These are phyloP conservation scores for Hypoxylon sp. DNA, from an alignment of 2,329 filamentous ascomycete species.

Conservation along the genomic window DNA sequence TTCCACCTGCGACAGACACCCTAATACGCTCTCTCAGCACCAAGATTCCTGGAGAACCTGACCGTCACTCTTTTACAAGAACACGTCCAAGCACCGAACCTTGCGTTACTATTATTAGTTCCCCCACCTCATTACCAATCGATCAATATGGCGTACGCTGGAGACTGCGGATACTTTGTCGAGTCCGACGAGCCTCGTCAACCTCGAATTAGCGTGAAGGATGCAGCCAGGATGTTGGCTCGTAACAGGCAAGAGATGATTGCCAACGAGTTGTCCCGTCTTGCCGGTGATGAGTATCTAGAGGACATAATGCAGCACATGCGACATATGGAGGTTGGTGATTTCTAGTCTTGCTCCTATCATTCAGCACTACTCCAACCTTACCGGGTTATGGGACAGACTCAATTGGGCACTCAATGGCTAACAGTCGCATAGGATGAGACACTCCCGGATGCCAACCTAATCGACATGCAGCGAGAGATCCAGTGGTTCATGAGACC, in stretches of 20 bases:
- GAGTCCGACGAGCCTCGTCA: constrained; percentile 62
- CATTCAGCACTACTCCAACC: neutral
- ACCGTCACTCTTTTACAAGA: constrained; percentile 56
- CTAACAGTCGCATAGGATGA: constrained; percentile 63
- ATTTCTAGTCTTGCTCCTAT: constrained; percentile 19
- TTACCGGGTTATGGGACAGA: neutral
- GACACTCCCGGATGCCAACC: constrained; percentile 93
- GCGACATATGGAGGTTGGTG: constrained; percentile 86
- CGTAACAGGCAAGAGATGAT: constrained; percentile 87
- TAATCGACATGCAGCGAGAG: constrained; percentile 98
- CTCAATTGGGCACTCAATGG: neutral
- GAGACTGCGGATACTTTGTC: constrained; percentile 62
- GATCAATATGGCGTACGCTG: constrained; percentile 58
- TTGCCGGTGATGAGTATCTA: constrained; percentile 88
- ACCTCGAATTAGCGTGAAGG: constrained; percentile 72
- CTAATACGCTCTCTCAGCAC: constrained; percentile 48
- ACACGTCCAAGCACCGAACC: constrained; percentile 39
- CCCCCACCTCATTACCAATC: constrained; percentile 42
- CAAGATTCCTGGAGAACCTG: constrained; percentile 64
- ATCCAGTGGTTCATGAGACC: constrained; percentile 99
- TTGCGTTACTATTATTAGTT: constrained; percentile 43
- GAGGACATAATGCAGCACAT: constrained; percentile 95
- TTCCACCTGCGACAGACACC: constrained; percentile 47
- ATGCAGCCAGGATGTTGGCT: constrained; percentile 80
- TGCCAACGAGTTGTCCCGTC: constrained; percentile 84